phyloP scores from a whole-genome alignment of 768 basidiomycete genomes.

The Tulasnella sp. region DNA sequence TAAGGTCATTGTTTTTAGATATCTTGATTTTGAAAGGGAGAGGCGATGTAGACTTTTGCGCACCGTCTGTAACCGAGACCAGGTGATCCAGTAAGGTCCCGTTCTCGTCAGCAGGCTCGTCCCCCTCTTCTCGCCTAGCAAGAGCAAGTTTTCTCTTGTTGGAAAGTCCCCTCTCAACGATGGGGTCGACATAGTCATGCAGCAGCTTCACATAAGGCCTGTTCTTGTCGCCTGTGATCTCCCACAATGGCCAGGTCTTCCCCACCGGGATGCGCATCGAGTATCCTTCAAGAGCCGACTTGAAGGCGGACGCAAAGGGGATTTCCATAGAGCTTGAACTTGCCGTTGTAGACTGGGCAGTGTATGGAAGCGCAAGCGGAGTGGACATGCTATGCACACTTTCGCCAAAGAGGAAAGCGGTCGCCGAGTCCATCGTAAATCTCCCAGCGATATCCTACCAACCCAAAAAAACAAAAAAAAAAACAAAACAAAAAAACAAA shows the following conservation, averaged over 20 bases:
- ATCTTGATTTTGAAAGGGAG: background rate
- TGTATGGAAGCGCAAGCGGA: constrained; percentile 28
- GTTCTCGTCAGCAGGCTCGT: constrained; percentile 36
- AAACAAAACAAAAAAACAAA: too few relatives aligned
- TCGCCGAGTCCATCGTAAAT: constrained; percentile 56
- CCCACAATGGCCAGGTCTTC: constrained; percentile 33
- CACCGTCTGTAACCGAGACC: constrained; percentile 52
- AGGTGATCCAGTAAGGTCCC: constrained; percentile 59
- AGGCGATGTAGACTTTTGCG: too few relatives aligned
- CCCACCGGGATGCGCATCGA: background rate
- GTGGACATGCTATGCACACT: constrained; percentile 41
- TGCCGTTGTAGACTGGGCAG: constrained; percentile 28
- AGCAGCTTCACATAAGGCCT: constrained; percentile 37
- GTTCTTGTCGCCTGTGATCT: constrained; percentile 34
- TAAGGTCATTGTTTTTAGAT: constrained; percentile 23
- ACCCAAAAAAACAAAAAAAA: background rate
- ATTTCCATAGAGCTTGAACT: background rate
- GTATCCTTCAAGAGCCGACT: background rate
- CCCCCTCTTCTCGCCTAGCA: constrained; percentile 19
- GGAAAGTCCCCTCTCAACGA: constrained; percentile 42
- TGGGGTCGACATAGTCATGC: constrained; percentile 44
- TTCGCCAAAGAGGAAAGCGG: constrained; percentile 53
- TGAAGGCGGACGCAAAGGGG: background rate
- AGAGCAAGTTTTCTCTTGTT: constrained; percentile 24
- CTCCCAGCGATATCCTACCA: constrained; percentile 41